phyloP scores from a whole-genome alignment of 306 rosid genomes.

The Cotoneaster glaucophyllus region DNA sequence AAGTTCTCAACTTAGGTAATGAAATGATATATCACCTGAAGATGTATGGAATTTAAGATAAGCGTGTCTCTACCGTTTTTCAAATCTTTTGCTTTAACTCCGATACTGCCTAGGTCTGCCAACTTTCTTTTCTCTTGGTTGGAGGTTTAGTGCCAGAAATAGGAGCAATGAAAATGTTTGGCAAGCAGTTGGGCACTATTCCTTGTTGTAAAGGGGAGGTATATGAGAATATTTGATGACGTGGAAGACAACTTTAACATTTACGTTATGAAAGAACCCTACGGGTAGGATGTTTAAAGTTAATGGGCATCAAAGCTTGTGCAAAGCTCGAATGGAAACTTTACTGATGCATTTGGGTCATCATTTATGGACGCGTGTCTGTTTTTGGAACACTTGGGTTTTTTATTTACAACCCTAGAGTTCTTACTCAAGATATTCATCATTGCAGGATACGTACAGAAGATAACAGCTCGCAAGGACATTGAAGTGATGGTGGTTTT shows the following conservation, averaged over 20 bases:
- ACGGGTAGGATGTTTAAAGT: neutral
- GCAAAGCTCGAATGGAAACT: neutral
- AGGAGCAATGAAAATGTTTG: neutral
- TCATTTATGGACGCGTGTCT: neutral
- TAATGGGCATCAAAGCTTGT: neutral
- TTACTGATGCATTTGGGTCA: slow-evolving; percentile 6
- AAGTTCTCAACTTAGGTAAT: neutral
- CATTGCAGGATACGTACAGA: slow-evolving; percentile 88
- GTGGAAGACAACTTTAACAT: neutral
- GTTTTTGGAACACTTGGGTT: neutral
- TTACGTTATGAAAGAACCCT: neutral
- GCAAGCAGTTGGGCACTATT: neutral
- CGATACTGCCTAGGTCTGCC: slow-evolving; percentile 1
- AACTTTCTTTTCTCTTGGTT: slow-evolving; percentile 2
- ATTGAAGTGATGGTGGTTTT: slow-evolving; percentile 85
- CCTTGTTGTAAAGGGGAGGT: neutral
- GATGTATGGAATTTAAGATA: neutral
- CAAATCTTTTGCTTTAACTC: neutral
- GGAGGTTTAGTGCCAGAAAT: neutral
- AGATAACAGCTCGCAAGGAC: slow-evolving; percentile 84
- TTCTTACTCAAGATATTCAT: slow-evolving; percentile 12
- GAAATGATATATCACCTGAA: neutral
- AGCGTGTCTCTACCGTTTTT: neutral
- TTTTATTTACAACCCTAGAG: neutral
- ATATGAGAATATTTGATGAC: slow-evolving; percentile 5